Conservation (phyloP, 352 stramenopile genomes). For the Globisporangium lucens region DNA sequence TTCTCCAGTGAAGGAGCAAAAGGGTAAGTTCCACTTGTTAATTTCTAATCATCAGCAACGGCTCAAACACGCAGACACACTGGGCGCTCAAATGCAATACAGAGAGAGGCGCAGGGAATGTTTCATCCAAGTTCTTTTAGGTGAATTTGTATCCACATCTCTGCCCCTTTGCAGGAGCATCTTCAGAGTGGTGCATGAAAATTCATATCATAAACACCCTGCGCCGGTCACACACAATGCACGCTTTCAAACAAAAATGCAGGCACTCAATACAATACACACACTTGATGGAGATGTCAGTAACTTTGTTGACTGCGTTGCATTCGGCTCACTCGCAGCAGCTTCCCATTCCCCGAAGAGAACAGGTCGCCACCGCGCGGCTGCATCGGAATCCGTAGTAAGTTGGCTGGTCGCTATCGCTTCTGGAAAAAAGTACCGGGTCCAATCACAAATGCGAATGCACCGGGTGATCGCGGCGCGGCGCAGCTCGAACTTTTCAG, state of each 20-base stretch:
- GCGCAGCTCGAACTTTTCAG: slow-evolving; percentile 75
- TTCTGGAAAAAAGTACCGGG: slow-evolving; percentile 87
- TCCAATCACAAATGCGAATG: slow-evolving; percentile 77
- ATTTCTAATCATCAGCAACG: slow-evolving; percentile 62
- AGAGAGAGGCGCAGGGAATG: slow-evolving; percentile 21
- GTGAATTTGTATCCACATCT: slow-evolving; percentile 68
- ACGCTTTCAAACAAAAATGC: slow-evolving; percentile 1
- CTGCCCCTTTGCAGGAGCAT: slow-evolving; percentile 22
- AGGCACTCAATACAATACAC: slow-evolving; percentile 15
- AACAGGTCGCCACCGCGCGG: slow-evolving; percentile 9
- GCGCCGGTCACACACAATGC: slow-evolving; percentile 4
- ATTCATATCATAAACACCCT: slow-evolving; percentile 80
- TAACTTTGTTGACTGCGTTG: slow-evolving; percentile 81
- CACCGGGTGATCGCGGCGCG: slow-evolving; percentile 21
- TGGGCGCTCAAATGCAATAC: slow-evolving; percentile 1
- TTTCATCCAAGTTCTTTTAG: slow-evolving; percentile 63
- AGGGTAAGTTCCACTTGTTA: slow-evolving; percentile 75
- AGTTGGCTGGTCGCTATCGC: slow-evolving; percentile 76
- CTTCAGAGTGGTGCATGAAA: slow-evolving; percentile 89
- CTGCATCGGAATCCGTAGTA: slow-evolving; percentile 82
- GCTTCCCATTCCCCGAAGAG: neutral
- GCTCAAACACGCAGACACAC: slow-evolving; percentile 9
- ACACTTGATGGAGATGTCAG: slow-evolving; percentile 41
- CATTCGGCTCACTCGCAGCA: slow-evolving; percentile 28
- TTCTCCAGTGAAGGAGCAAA: slow-evolving; percentile 75